Percentiles rank a stretch among this genome's conserved stretches.
phyloP scores from a whole-genome alignment of 2,329 filamentous ascomycete genomes.

The Fusarium graminum region DNA sequence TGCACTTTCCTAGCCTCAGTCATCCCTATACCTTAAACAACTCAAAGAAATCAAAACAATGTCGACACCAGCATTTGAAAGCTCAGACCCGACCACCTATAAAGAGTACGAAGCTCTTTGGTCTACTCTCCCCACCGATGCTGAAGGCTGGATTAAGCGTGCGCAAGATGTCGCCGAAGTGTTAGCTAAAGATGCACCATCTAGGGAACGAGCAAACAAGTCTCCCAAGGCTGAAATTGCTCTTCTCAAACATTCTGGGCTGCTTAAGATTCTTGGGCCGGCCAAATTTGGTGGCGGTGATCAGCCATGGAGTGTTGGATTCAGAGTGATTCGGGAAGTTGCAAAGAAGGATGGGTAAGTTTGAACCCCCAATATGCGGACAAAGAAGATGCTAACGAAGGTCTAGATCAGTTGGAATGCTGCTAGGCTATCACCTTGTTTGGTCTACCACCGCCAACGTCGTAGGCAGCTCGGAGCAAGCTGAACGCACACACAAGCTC shows the following conservation, averaged over 20 bases:
- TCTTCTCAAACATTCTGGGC: slow-evolving; percentile 58
- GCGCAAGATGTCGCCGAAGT: slow-evolving; percentile 12
- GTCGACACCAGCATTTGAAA: slow-evolving; percentile 23
- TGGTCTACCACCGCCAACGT: slow-evolving; percentile 25
- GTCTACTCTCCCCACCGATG: slow-evolving; percentile 51
- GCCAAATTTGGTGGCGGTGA: slow-evolving; percentile 59
- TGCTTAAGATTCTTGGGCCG: slow-evolving; percentile 57
- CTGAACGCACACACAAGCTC: slow-evolving; percentile 66
- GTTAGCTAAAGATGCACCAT: slow-evolving; percentile 32
- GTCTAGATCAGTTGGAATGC: slow-evolving; percentile 70
- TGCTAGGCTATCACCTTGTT: slow-evolving; percentile 49
- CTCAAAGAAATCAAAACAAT: neutral
- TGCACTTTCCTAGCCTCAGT: neutral
- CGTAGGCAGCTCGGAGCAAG: slow-evolving; percentile 60
- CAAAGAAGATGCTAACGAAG: neutral
- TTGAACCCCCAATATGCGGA: rapidly evolving
- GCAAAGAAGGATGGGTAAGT: slow-evolving; percentile 71
- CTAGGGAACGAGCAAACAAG: slow-evolving; percentile 56
- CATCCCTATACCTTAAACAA: neutral
- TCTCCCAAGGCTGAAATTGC: slow-evolving; percentile 57
- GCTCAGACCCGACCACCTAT: slow-evolving; percentile 56
- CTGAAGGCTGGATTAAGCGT: slow-evolving; percentile 55
- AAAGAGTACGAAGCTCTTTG: slow-evolving; percentile 55
- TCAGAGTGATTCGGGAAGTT: slow-evolving; percentile 71
- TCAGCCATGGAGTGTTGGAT: slow-evolving; percentile 64